A percentile compares a stretch with the other conserved stretches of the same genome.
phyloP scores from a whole-genome alignment of 2,329 filamentous ascomycete genomes.

The Venturia aucupariae region DNA sequence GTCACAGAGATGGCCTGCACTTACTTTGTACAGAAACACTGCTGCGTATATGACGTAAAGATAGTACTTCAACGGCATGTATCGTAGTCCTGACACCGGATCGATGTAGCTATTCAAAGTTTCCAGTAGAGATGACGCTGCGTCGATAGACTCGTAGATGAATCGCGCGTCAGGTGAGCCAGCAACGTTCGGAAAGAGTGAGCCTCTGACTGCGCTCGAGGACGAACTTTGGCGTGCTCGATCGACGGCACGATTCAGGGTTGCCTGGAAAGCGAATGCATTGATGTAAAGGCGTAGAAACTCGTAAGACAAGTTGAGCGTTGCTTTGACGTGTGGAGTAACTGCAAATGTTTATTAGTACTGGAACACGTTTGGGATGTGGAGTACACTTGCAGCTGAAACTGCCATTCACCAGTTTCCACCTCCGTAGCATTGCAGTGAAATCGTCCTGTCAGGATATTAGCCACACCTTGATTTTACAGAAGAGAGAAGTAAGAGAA shows the following conservation, averaged over 20 bases:
- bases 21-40: conserved; percentile 35
- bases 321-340: conserved; percentile 57
- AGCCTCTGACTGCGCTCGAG: conserved; percentile 18
- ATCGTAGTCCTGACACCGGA: conserved; percentile 36
- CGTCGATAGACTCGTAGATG: conserved; percentile 42
- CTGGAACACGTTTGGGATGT: background rate
- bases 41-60: conserved; percentile 41
- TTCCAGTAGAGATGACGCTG: conserved; percentile 40
- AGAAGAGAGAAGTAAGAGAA: background rate
- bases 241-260: conserved; percentile 40
- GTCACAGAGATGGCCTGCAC: background rate
- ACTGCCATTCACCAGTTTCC: background rate
- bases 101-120: conserved; percentile 42
- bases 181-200: conserved; percentile 42
- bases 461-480: background rate
- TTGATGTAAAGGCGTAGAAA: conserved; percentile 66
- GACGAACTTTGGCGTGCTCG: conserved; percentile 18
- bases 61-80: conserved; percentile 41
- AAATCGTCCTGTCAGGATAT: background rate
- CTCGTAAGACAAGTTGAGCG: conserved; percentile 60
- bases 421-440: background rate
- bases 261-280: conserved; percentile 67
- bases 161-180: conserved; percentile 40
- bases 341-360: conserved; percentile 29
- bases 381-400: background rate